Base-by-base conservation (phyloP, 306 rosid genomes). In the Rosa rugosa region DNA sequence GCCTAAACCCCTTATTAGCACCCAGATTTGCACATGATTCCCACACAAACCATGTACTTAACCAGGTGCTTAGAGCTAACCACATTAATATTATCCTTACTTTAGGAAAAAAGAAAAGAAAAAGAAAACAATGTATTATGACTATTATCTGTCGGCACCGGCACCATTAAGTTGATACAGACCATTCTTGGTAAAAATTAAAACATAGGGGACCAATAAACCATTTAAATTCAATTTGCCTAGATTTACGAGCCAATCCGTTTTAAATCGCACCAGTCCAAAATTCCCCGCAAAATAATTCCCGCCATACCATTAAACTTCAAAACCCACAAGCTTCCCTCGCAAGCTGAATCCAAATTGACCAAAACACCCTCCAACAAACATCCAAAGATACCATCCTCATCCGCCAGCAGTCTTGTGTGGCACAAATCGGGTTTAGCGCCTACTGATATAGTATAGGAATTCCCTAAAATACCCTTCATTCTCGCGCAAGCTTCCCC, bases 401-500 rank as follows among this genome's bases (percentile, higher is more conserved):
- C 41, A 14, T 14, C 20, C 69, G n/a, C n/a, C n/a, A n/a, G n/a
- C n/a, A n/a, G n/a, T n/a, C n/a, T n/a, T n/a, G n/a, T n/a, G n/a
- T n/a, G n/a, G n/a, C n/a, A n/a, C n/a, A n/a, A n/a, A 40, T 42
- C 44, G 68, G 18, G 12, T 1, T 5, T 4, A 0, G 59, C 23
- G 23, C 59, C 22, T 53, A 1, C n/a, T 49, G 6, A 13, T 49
- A 13, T 51, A 16, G 6, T 49, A 6, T 5, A 0, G 0, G 10
- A 80, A 72, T 42, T 76, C 23, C 75, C 87, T 77, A 73, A 50
- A 80, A 25, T 14, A 8, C 79, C 81, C 80, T 68, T 80, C 79
- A 66, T 71, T 88, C 83, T 83, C 86, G 22, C 76, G 84, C 89
- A 88, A 85, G 91, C 89, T 88, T 81, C 83, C 64, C 34, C 5